These are phyloP conservation scores for Fusarium humuli DNA, from an alignment of 2,329 filamentous ascomycete species.

Conservation along the genomic window DNA sequence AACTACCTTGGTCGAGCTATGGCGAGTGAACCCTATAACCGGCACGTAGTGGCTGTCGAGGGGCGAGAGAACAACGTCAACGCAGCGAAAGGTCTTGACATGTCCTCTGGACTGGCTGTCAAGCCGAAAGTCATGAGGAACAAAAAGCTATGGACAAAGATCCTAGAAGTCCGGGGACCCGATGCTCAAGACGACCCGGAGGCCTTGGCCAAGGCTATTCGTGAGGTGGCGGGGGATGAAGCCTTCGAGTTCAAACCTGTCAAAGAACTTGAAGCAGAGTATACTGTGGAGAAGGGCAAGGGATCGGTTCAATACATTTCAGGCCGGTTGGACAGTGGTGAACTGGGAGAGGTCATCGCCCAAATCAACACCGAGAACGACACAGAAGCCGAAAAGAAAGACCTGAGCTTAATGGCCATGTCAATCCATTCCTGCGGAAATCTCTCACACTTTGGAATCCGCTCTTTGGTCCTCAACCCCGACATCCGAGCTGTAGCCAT, in stretches of 20 bases:
- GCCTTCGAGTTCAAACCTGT: constrained; percentile 61
- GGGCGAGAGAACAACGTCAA: constrained; percentile 86
- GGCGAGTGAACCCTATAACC: constrained; percentile 86
- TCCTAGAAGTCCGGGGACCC: constrained; percentile 55
- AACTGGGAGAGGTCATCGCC: constrained; percentile 74
- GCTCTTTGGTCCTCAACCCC: constrained; percentile 85
- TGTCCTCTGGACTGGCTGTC: constrained; percentile 80
- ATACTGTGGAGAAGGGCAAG: constrained; percentile 69
- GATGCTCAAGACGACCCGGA: constrained; percentile 56
- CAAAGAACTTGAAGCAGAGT: constrained; percentile 62
- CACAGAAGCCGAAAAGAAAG: constrained; percentile 45
- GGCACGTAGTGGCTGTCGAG: constrained; percentile 90
- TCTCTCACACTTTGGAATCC: constrained; percentile 92
- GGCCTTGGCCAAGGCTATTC: constrained; percentile 49
- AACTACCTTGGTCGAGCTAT: constrained; percentile 93
- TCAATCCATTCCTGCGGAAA: constrained; percentile 98
- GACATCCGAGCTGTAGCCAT: constrained; percentile 91
- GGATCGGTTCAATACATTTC: constrained; percentile 83
- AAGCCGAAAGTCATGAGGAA: constrained; percentile 81
- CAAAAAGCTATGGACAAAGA: constrained; percentile 79
- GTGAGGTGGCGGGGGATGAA: constrained; percentile 51
- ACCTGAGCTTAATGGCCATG: constrained; percentile 79
- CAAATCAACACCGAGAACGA: constrained; percentile 60
- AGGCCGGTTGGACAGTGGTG: constrained; percentile 77
- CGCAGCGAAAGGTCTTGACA: constrained; percentile 85